A percentile compares a stretch with the other conserved stretches of the same genome.
Conservation (phyloP, 306 rosid genomes). For the Fragaria vesca region DNA sequence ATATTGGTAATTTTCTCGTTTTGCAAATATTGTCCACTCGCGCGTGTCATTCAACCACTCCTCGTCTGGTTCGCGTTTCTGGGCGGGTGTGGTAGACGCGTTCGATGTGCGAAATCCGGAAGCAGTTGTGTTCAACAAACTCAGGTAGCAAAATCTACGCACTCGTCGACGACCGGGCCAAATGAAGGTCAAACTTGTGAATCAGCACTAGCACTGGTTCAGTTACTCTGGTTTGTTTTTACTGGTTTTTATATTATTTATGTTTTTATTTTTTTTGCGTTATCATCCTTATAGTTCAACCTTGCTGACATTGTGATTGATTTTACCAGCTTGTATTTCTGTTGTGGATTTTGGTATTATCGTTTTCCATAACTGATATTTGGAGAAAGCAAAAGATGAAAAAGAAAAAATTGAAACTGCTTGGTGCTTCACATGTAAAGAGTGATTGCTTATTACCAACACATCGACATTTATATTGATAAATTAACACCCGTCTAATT, state of each 20-base stretch:
- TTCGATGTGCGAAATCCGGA: background rate
- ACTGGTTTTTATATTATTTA: background rate
- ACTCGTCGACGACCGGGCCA: constrained; percentile 18
- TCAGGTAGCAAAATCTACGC: constrained; percentile 33
- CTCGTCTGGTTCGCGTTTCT: background rate
- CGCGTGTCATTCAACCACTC: background rate
- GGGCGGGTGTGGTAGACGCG: background rate
- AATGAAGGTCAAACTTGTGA: constrained; percentile 38
- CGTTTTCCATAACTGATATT: background rate
- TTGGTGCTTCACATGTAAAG: background rate
- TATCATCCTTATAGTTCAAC: background rate
- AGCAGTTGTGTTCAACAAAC: constrained; percentile 17
- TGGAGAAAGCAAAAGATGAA: background rate
- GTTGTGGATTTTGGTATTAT: background rate
- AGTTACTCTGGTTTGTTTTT: constrained; percentile 31
- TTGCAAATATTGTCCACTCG: background rate
- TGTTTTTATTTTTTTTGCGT: background rate
- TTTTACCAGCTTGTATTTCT: background rate
- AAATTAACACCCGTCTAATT: background rate
- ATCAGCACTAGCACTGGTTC: constrained; percentile 25
- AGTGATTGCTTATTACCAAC: background rate
- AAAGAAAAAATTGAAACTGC: background rate
- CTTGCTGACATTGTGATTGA: constrained; percentile 11
- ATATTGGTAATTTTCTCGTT: constrained; percentile 21
- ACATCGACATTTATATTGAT: background rate